Conservation (phyloP, 805 yeast genomes). For the Blastobotrys robertii region DNA sequence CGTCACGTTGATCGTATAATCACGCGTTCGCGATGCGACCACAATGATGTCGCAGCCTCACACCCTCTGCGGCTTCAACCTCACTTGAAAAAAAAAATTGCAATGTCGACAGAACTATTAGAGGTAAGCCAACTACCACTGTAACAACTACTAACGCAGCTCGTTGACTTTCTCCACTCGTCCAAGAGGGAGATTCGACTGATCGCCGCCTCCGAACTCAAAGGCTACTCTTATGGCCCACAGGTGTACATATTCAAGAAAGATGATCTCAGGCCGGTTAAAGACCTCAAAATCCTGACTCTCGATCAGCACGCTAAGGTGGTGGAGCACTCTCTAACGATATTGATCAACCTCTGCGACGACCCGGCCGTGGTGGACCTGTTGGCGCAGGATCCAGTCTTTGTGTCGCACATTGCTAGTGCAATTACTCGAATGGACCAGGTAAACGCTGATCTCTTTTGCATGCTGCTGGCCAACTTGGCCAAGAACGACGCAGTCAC, state of each 20-base stretch:
- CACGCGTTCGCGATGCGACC: no score
- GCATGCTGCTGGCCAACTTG: conserved; percentile 75
- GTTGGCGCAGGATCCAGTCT: conserved; percentile 55
- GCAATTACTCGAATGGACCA: conserved; percentile 41
- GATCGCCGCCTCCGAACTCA: conserved; percentile 75
- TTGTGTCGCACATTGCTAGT: conserved; percentile 26
- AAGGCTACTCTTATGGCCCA: conserved; percentile 69
- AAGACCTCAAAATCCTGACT: conserved; percentile 56
- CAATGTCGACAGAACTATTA: no score
- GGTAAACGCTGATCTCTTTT: conserved; percentile 66
- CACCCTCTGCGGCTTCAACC: no score
- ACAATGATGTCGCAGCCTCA: no score
- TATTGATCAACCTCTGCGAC: conserved; percentile 74
- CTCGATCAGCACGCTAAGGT: conserved; percentile 33
- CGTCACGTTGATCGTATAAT: no score
- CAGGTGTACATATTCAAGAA: conserved; percentile 56
- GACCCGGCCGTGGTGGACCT: conserved; percentile 52
- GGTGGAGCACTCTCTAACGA: conserved; percentile 48
- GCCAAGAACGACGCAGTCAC: conserved; percentile 66
- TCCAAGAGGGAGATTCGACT: conserved; percentile 71
- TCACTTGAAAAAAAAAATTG: no score
- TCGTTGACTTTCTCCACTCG: conserved; percentile 74
- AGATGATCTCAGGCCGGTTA: conserved; percentile 60
- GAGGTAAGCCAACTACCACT: no score
- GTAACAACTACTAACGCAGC: conserved; percentile 20